Percentiles rank a stretch among this genome's conserved stretches.
Evolutionary conservation across 495 filamentous ascomycete species (phyloP).

Genomic region (Penicillium waksmanii): DNA sequence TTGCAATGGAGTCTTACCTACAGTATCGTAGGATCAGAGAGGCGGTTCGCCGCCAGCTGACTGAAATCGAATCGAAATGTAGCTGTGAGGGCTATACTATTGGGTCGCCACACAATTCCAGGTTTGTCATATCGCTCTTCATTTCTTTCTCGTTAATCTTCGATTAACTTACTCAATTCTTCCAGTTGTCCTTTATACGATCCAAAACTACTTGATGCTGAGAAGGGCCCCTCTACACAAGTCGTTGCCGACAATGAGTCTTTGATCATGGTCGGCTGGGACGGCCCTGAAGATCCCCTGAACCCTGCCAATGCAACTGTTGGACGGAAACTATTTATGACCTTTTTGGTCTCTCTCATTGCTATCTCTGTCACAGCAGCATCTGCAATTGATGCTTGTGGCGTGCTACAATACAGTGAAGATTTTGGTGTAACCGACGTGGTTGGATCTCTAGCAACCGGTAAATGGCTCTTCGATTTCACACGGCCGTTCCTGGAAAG

Average conservation of each 20-base stretch:
- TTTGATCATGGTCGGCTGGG: conserved; percentile 36
- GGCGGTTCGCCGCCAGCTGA: conserved; percentile 8
- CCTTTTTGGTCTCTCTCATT: conserved; percentile 54
- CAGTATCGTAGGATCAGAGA: conserved; percentile 15
- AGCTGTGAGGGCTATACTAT: background rate
- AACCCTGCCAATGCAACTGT: conserved; percentile 59
- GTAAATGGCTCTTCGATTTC: conserved; percentile 9
- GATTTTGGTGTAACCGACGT: conserved; percentile 55
- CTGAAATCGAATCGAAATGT: conserved; percentile 8
- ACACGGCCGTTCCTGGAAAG: background rate
- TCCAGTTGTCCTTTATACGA: background rate
- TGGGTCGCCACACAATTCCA: background rate
- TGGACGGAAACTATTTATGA: conserved; percentile 39
- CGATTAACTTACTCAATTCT: background rate
- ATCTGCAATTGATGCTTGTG: conserved; percentile 52
- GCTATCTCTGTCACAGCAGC: conserved; percentile 51
- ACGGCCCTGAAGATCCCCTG: conserved; percentile 51
- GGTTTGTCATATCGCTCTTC: background rate
- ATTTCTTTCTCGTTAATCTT: background rate
- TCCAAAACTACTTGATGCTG: background rate
- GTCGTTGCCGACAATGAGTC: background rate
- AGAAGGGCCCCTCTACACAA: conserved; percentile 4
- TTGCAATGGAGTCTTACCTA: conserved; percentile 21
- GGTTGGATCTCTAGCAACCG: conserved; percentile 46
- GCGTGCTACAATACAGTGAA: conserved; percentile 38